Conservation (phyloP, 1,139 yeast species). For the Groenewaldozyma sp. region DNA sequence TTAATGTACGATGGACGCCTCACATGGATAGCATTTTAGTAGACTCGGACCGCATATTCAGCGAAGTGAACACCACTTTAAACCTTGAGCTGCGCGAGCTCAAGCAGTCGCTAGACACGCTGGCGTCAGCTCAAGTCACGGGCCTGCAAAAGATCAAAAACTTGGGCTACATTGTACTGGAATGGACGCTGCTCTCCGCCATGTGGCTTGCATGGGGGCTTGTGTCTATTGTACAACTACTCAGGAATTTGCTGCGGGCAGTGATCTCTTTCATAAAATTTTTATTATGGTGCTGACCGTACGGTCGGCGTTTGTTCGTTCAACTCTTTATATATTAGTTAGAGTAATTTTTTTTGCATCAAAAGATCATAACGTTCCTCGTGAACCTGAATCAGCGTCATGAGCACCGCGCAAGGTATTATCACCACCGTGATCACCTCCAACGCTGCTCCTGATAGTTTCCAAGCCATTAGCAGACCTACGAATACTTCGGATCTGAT, state of each 20-base stretch:
- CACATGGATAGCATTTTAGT: conserved; percentile 58
- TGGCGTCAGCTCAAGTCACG: conserved; percentile 24
- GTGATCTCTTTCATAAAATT: conserved; percentile 37
- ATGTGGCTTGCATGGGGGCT: conserved; percentile 66
- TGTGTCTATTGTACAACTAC: conserved; percentile 45
- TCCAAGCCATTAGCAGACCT: no score
- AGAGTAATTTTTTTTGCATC: no score
- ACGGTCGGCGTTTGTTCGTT: no score
- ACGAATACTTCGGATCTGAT: no score
- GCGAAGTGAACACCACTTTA: conserved; percentile 76
- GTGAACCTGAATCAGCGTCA: no score
- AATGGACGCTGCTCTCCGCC: conserved; percentile 48
- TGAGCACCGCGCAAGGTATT: no score
- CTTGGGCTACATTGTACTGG: conserved; percentile 32
- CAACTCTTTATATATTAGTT: no score
- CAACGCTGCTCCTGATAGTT: no score
- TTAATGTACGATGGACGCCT: conserved; percentile 34
- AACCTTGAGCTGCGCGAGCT: conserved; percentile 62
- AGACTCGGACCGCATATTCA: conserved; percentile 64
- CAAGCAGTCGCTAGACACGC: conserved; percentile 57
- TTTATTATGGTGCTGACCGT: conserved; percentile 30
- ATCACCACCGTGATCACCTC: no score
- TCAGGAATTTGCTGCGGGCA: conserved; percentile 30
- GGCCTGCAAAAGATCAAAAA: conserved; percentile 18
- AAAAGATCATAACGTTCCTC: no score